Conservation (phyloP, 2,329 filamentous ascomycete species). For the Dactylonectria estremocensis region DNA sequence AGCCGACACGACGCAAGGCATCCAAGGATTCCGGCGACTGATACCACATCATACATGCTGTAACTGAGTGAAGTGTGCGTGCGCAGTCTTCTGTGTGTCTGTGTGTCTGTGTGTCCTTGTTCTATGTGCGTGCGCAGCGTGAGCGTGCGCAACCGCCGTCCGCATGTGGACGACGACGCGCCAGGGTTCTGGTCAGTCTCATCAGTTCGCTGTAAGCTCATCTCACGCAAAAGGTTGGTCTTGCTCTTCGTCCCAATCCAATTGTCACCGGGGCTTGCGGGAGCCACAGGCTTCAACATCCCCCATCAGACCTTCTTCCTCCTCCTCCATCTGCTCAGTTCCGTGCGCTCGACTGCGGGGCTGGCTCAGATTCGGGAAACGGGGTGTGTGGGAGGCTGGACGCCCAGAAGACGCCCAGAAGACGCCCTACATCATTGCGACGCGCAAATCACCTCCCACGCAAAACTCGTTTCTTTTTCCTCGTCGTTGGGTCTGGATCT, state of each 20-base stretch:
- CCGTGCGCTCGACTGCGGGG: constrained; percentile 45
- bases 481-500: constrained; percentile 30
- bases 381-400: constrained; percentile 41
- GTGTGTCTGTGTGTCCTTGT: background rate
- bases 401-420: no score
- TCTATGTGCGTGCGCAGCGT: background rate
- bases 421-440: constrained; percentile 27
- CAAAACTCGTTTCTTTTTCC: constrained; percentile 22
- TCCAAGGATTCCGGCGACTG: constrained; percentile 2
- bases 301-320: constrained; percentile 3
- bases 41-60: background rate
- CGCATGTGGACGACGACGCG: constrained; percentile 19
- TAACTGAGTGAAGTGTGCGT: background rate
- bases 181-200: background rate
- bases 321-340: constrained; percentile 41
- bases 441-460: constrained; percentile 45
- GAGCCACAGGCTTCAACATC: constrained; percentile 19
- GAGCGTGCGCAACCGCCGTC: constrained; percentile 14
- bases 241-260: background rate
- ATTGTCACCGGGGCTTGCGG: constrained; percentile 15
- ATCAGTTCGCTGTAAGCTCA: background rate
- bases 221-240: background rate
- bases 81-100: background rate
- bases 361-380: constrained; percentile 49
- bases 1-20: constrained; percentile 15